phyloP scores from a whole-genome alignment of 345 rosid genomes.

The Eucalyptus guilfoylei region DNA sequence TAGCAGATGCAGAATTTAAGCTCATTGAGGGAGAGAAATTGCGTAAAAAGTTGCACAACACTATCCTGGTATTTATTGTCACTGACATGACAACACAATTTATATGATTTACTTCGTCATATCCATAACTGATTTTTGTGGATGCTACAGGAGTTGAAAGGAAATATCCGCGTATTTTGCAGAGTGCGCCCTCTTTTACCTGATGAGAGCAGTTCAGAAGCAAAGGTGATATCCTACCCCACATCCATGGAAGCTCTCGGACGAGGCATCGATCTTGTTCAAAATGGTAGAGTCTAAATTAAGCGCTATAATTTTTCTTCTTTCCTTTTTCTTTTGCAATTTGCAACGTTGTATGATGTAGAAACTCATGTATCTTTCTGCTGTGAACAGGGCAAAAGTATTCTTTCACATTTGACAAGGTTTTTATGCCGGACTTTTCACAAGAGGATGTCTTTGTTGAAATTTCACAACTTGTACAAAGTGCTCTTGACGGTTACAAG shows the following conservation, averaged over 20 bases:
- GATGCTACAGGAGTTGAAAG: slow-evolving; percentile 73
- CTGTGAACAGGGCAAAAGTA: slow-evolving; percentile 64
- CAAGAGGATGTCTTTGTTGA: slow-evolving; percentile 90
- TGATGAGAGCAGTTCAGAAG: slow-evolving; percentile 48
- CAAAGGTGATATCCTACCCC: slow-evolving; percentile 55
- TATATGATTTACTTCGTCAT: background rate
- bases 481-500: slow-evolving; percentile 99
- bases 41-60: slow-evolving; percentile 89
- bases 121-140: background rate
- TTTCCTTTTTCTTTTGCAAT: background rate
- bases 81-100: background rate
- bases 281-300: slow-evolving; percentile 40
- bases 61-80: slow-evolving; percentile 60
- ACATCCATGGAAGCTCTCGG: slow-evolving; percentile 66
- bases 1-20: slow-evolving; percentile 85
- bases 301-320: background rate
- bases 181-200: slow-evolving; percentile 86
- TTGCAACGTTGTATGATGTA: background rate
- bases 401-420: slow-evolving; percentile 81
- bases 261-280: slow-evolving; percentile 61
- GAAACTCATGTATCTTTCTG: background rate
- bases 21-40: slow-evolving; percentile 87
- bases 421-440: slow-evolving; percentile 52
- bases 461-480: slow-evolving; percentile 95
- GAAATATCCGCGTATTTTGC: slow-evolving; percentile 97